Evolutionary conservation across 2,329 filamentous ascomycete genomes (phyloP).

Genomic region (Moelleriella libera): DNA sequence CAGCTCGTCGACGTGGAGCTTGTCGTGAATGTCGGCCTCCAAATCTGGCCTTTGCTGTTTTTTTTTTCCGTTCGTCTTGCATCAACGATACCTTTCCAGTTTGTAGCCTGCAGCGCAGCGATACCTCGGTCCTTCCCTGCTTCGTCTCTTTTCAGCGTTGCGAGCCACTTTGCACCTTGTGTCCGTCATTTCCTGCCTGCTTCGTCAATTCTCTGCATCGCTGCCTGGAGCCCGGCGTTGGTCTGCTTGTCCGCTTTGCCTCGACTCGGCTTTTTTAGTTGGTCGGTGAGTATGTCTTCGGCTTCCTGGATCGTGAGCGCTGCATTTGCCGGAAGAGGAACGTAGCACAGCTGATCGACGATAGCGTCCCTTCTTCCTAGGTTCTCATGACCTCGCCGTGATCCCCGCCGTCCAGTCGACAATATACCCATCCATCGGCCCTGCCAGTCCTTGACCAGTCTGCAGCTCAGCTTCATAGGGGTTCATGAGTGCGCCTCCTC

Average conservation of each 20-base stretch:
- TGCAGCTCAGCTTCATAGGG: neutral
- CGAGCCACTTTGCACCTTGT: slow-evolving; percentile 4
- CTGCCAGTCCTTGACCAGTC: neutral
- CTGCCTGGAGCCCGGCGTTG: slow-evolving; percentile 13
- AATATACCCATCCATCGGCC: no score
- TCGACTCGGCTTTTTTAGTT: slow-evolving; percentile 1
- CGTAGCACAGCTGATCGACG: neutral
- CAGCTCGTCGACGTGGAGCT: no score
- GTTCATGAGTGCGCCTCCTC: slow-evolving; percentile 51
- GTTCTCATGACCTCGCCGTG: no score
- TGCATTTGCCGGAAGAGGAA: neutral
- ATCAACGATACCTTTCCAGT: no score
- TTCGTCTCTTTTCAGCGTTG: slow-evolving; percentile 3
- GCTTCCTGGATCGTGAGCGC: slow-evolving; percentile 1
- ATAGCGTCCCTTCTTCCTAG: no score
- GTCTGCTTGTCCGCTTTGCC: slow-evolving; percentile 9
- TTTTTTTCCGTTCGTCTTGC: no score
- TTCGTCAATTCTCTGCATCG: slow-evolving; percentile 8
- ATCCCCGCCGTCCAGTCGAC: no score
- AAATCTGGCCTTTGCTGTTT: no score
- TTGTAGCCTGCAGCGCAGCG: no score
- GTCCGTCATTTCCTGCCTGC: slow-evolving; percentile 1
- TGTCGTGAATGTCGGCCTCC: no score
- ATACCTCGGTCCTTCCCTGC: no score
- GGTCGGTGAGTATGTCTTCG: neutral